Conservation (phyloP, 192 early-diverging fungal genomes). For the Rhizoclosmatium globosum region DNA sequence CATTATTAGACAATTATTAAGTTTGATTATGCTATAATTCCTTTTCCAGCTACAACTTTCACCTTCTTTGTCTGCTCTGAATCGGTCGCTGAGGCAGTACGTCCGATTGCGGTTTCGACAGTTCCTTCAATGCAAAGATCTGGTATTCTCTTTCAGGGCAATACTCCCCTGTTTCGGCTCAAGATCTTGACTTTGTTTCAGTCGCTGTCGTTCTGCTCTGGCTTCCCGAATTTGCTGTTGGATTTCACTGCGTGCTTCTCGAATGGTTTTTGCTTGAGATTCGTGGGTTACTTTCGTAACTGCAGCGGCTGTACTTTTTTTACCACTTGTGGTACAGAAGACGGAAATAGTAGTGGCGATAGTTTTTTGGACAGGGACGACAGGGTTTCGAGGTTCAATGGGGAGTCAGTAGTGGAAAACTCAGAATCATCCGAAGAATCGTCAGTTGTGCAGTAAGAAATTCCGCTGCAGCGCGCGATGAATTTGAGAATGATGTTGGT, state of each 20-base stretch:
- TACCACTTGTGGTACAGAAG: not conserved
- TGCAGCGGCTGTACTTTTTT: not conserved
- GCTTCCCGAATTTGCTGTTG: constrained; percentile 36
- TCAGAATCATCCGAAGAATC: not conserved
- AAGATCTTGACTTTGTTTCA: constrained; percentile 7
- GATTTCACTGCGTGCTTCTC: constrained; percentile 36
- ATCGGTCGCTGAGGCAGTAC: not conserved
- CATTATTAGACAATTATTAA: not conserved
- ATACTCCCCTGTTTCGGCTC: not conserved
- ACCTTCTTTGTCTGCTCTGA: constrained; percentile 3
- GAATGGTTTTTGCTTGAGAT: constrained; percentile 30
- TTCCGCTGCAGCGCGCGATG: not conserved
- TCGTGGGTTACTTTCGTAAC: constrained; percentile 7
- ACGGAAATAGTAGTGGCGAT: not conserved
- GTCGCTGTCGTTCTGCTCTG: constrained; percentile 18
- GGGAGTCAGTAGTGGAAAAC: not conserved
- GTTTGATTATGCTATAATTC: constrained; percentile 17
- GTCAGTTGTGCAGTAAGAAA: not conserved
- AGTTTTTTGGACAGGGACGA: not conserved
- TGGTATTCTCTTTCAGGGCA: no score
- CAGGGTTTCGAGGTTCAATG: not conserved
- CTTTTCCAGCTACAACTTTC: constrained; percentile 37
- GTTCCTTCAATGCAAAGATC: no score
- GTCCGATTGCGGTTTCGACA: no score
- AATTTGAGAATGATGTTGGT: no score